These are phyloP conservation scores for Penicillium chermesinum DNA, from an alignment of 495 filamentous ascomycete genomes.

Conservation along the genomic window DNA sequence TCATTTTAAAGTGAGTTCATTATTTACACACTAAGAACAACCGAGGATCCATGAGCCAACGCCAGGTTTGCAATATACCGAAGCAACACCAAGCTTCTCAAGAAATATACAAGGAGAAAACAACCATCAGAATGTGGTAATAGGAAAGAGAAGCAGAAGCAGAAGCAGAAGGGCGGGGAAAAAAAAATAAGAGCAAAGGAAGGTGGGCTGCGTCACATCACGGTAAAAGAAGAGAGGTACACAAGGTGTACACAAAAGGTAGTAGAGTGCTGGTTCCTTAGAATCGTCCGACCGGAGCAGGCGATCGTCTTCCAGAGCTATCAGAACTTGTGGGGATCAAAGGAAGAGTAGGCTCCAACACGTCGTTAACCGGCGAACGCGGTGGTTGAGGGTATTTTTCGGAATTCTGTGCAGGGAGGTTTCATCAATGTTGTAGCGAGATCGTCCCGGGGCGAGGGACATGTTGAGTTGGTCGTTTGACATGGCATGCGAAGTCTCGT, in stretches of 20 bases:
- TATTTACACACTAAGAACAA: slow-evolving; percentile 9
- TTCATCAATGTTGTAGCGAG: slow-evolving; percentile 5
- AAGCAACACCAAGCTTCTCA: slow-evolving; percentile 8
- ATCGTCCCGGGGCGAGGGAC: not conserved
- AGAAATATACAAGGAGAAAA: slow-evolving; percentile 2
- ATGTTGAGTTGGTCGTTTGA: slow-evolving; percentile 3
- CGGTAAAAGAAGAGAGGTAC: not conserved
- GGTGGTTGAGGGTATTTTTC: slow-evolving; percentile 3
- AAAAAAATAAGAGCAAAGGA: not conserved
- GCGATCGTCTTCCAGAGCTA: slow-evolving; percentile 6
- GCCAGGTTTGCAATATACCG: slow-evolving; percentile 11
- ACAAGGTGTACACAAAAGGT: slow-evolving; percentile 2
- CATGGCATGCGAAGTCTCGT: slow-evolving; percentile 2
- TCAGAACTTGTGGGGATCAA: slow-evolving; percentile 11
- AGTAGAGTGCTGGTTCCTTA: not conserved
- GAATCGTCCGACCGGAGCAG: not conserved
- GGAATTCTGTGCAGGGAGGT: slow-evolving; percentile 1
- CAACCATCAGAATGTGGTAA: no score
- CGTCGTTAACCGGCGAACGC: slow-evolving; percentile 4
- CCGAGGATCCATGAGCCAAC: slow-evolving; percentile 6
- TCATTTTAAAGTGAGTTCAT: slow-evolving; percentile 6
- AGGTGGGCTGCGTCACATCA: not conserved
- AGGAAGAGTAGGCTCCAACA: slow-evolving; percentile 14
- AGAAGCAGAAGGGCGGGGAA: not conserved
- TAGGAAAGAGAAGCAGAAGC: not conserved